Evolutionary conservation across 108 stramenopile genomes (phyloP), one percentile per base, ranked within the genome.

Genomic region (Fragilaria crotonensis): DNA sequence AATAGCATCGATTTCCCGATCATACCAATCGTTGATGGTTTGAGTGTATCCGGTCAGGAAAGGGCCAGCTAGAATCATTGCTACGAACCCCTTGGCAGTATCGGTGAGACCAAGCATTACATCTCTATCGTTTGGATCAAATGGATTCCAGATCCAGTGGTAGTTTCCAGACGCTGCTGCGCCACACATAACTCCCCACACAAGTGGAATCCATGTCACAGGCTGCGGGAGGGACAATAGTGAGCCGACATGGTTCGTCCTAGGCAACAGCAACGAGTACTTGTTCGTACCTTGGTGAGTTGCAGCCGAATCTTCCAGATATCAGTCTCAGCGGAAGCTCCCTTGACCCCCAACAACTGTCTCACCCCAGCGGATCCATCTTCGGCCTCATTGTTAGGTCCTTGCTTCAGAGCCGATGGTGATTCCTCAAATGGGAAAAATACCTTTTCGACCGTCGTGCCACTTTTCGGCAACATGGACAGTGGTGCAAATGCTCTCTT

Each of bases 21-120:
- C 96, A 68, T 97, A 95, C 96, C 96, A 97, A 66, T 97, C 96
- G 70, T 97, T 97, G 56, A 97, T 95, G n/a, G 96, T 97, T 78
- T 97, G 96, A 5, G 94, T 94, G 72, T 90, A 97, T 33, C 96
- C 96, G 28, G 94, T 95, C 47, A 95, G 67, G 73, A 95, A 93
- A 21, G 96, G 96, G 19, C 95, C 96, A 22, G 93, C 84, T 51
- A 97, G 73, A 45, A 96, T 79, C 87, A 94, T 91, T 48, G 85
- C 85, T 25, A 78, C 80, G 51, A 89, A 79, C 47, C 87, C 94
- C 72, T 95, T 95, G 51, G 75, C 71, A 3, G 90, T 66, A 76
- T 95, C 94, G 64, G 80, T 79, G 61, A 81, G 63, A 32, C 90
- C 94, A 17, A 92, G 59, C 57, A 79, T 28, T 20, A 94, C 79